phyloP scores from a whole-genome alignment of 306 rosid genomes.

The Cucurbita argyrosperma region DNA sequence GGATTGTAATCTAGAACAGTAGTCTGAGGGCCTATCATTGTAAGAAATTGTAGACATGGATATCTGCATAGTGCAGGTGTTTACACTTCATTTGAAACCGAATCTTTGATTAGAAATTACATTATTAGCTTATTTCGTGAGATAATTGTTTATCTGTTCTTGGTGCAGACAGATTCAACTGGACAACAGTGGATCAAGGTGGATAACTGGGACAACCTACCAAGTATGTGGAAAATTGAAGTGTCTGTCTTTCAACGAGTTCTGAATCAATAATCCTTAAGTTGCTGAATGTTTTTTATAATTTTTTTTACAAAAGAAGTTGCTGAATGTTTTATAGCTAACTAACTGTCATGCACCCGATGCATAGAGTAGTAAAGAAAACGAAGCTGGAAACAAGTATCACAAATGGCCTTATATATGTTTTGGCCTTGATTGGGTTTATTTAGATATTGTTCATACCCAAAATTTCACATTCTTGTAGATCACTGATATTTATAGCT shows the following conservation, averaged over 20 bases:
- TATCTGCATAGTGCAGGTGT: neutral
- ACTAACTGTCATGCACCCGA: neutral
- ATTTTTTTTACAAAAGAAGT: neutral
- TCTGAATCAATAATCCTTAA: neutral
- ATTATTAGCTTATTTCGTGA: neutral
- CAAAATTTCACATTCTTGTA: neutral
- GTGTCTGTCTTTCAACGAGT: neutral
- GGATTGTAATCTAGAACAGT: neutral
- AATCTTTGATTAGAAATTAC: neutral
- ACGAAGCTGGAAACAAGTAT: neutral
- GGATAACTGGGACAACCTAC: conserved; percentile 55
- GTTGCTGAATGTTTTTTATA: neutral
- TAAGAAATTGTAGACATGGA: neutral
- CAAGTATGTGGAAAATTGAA: conserved; percentile 27
- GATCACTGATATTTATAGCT: neutral
- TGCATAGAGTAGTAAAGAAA: neutral
- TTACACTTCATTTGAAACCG: neutral
- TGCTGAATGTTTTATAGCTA: neutral
- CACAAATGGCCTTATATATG: neutral
- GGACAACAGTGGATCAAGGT: conserved; percentile 61
- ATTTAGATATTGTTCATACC: neutral
- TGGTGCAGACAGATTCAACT: conserved; percentile 38
- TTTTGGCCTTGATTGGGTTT: neutral
- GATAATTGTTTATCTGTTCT: conserved; percentile 5
- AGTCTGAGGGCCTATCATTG: neutral